These are phyloP conservation scores for Geranomyces michiganensis DNA, from an alignment of 192 early-diverging fungal species.

Conservation along the genomic window DNA sequence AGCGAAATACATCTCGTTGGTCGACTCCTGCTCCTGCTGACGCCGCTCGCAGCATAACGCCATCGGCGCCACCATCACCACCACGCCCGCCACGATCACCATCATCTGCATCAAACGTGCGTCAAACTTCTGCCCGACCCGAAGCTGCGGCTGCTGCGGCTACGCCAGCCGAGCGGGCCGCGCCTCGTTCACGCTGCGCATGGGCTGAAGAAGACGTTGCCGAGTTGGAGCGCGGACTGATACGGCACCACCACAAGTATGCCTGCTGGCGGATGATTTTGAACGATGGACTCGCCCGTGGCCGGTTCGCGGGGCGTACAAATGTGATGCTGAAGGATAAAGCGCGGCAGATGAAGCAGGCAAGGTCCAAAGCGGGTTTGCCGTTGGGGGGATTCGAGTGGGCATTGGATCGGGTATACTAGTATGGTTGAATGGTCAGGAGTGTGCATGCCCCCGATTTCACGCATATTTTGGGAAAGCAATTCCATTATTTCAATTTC, in stretches of 20 bases:
- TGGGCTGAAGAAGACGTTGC: constrained; percentile 19
- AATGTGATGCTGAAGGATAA: constrained; percentile 34
- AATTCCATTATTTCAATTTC: too few relatives aligned
- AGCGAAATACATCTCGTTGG: neutral
- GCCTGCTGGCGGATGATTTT: constrained; percentile 29
- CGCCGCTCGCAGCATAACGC: neutral
- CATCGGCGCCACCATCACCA: too few relatives aligned
- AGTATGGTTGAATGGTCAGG: too few relatives aligned
- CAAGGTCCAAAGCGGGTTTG: constrained; percentile 11
- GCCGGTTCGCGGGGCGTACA: constrained; percentile 20
- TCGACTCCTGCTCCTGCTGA: neutral
- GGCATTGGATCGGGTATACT: neutral
- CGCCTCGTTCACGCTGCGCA: constrained; percentile 13
- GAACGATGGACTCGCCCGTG: constrained; percentile 17
- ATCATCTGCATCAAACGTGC: too few relatives aligned
- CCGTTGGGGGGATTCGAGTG: constrained; percentile 14
- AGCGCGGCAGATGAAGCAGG: constrained; percentile 33
- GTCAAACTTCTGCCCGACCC: too few relatives aligned
- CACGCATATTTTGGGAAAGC: too few relatives aligned
- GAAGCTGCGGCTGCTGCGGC: too few relatives aligned
- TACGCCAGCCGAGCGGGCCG: neutral
- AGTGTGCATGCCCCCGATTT: too few relatives aligned
- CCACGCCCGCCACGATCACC: too few relatives aligned
- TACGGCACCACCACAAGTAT: neutral
- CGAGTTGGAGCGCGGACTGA: constrained; percentile 29